Evolutionary conservation across 1,284 basidiomycete species (phyloP).

Genomic region (Ceratobasidium sp.): DNA sequence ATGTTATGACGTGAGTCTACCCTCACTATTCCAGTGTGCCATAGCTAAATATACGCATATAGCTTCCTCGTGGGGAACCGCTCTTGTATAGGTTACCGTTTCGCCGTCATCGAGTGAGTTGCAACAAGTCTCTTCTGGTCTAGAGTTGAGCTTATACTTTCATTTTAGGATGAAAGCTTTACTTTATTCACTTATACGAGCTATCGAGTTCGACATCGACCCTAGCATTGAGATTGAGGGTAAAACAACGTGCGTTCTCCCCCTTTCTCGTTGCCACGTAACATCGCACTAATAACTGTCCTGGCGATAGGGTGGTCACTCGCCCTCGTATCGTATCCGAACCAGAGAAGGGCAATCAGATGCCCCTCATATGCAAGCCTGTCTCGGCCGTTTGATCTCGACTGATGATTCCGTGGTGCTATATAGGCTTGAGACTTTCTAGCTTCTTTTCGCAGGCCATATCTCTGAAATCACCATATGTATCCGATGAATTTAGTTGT

Average conservation of each 20-base stretch:
- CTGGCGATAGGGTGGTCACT: constrained; percentile 34
- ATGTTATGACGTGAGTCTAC: constrained; percentile 66
- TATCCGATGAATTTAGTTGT: too few species aligned
- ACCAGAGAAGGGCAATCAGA: background rate
- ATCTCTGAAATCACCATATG: too few species aligned
- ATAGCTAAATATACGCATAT: background rate
- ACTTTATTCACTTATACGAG: constrained; percentile 23
- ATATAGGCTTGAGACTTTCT: constrained; percentile 52
- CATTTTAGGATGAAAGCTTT: constrained; percentile 26
- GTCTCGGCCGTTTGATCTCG: background rate
- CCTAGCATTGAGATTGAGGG: constrained; percentile 31
- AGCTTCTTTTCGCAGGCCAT: constrained; percentile 53
- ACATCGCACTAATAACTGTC: background rate
- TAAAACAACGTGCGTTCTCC: constrained; percentile 8
- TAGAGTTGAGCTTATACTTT: background rate
- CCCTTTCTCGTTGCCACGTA: background rate
- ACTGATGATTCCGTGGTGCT: background rate
- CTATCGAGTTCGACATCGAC: constrained; percentile 36
- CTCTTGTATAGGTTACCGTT: constrained; percentile 76
- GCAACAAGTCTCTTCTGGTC: background rate
- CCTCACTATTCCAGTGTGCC: background rate
- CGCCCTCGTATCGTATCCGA: constrained; percentile 35
- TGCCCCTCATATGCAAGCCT: constrained; percentile 38
- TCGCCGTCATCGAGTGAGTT: constrained; percentile 72
- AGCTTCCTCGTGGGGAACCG: constrained; percentile 52